Conservation (phyloP, 768 basidiomycete species). For the Mycena capillaripes region DNA sequence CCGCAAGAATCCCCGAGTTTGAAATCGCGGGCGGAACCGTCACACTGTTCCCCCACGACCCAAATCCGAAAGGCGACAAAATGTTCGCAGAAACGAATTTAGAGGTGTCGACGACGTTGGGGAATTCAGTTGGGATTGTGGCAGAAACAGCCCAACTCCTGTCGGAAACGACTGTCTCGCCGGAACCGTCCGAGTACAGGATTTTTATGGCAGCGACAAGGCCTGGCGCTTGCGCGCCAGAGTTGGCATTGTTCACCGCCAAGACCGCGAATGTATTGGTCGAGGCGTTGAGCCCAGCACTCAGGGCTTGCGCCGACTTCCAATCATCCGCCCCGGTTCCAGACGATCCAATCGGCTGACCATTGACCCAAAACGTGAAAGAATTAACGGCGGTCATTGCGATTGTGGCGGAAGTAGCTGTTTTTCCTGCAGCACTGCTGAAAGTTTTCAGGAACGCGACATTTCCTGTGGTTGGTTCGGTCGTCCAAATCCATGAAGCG, state of each 20-base stretch:
- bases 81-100: conserved; percentile 1
- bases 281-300: conserved; percentile 10
- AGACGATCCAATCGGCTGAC: conserved; percentile 18
- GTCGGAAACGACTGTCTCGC: conserved; percentile 24
- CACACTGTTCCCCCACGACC: conserved; percentile 22
- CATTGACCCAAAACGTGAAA: conserved; percentile 22
- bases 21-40: not conserved
- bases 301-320: conserved; percentile 16
- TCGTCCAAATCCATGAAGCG: conserved; percentile 31
- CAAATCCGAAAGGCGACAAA: conserved; percentile 6
- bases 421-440: conserved; percentile 10
- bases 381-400: conserved; percentile 25
- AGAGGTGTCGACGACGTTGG: not conserved
- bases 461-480: conserved; percentile 14
- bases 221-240: conserved; percentile 10
- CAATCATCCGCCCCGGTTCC: conserved; percentile 14
- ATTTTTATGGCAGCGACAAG: conserved; percentile 22
- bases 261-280: conserved; percentile 15
- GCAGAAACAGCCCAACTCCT: conserved; percentile 14
- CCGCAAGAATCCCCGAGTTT: not conserved
- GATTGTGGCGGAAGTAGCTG: conserved; percentile 14
- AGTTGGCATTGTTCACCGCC: conserved; percentile 16
- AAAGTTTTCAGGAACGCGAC: conserved; percentile 25
- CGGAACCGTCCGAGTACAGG: conserved; percentile 19
- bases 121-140: conserved; percentile 18